A percentile compares a stretch with the other conserved stretches of the same genome.
Conservation (phyloP, 805 yeast genomes). For the Metschnikowia reukaufii region DNA sequence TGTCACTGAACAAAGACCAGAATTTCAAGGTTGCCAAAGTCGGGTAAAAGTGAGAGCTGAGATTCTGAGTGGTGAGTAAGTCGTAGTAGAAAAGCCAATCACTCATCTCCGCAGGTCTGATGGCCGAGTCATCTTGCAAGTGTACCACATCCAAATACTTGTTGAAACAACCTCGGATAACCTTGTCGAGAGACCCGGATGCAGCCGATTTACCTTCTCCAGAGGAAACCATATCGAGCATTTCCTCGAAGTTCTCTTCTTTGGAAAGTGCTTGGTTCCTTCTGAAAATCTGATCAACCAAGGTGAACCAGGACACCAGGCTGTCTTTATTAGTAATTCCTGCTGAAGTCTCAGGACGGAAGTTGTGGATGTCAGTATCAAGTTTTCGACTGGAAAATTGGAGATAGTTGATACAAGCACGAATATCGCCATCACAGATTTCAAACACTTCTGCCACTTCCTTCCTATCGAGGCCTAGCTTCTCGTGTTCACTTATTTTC, state of each 20-base stretch:
- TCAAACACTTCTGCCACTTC: slow-evolving; percentile 65
- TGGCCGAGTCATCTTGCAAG: slow-evolving; percentile 58
- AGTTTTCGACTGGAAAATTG: slow-evolving; percentile 55
- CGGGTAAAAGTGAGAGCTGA: slow-evolving; percentile 49
- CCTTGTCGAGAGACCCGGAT: slow-evolving; percentile 57
- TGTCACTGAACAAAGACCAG: slow-evolving; percentile 64
- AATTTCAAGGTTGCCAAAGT: slow-evolving; percentile 59
- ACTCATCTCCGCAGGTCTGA: slow-evolving; percentile 58
- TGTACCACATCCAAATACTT: slow-evolving; percentile 60
- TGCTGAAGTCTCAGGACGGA: slow-evolving; percentile 1
- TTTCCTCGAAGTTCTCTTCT: slow-evolving; percentile 47
- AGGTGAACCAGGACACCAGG: slow-evolving; percentile 63
- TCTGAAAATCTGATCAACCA: slow-evolving; percentile 62
- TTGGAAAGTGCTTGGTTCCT: slow-evolving; percentile 47
- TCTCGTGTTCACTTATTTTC: slow-evolving; percentile 56
- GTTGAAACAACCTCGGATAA: slow-evolving; percentile 71
- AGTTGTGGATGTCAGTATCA: slow-evolving; percentile 12
- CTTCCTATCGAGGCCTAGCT: slow-evolving; percentile 46
- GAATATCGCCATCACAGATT: slow-evolving; percentile 74
- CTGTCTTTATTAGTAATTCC: slow-evolving; percentile 50
- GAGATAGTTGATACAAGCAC: slow-evolving; percentile 80
- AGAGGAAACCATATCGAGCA: slow-evolving; percentile 47
- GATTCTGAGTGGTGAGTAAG: slow-evolving; percentile 34
- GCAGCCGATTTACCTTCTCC: slow-evolving; percentile 38
- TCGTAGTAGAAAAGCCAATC: slow-evolving; percentile 83